Base-by-base conservation (phyloP, 768 basidiomycete genomes). In the Phaffia tasmanica region DNA sequence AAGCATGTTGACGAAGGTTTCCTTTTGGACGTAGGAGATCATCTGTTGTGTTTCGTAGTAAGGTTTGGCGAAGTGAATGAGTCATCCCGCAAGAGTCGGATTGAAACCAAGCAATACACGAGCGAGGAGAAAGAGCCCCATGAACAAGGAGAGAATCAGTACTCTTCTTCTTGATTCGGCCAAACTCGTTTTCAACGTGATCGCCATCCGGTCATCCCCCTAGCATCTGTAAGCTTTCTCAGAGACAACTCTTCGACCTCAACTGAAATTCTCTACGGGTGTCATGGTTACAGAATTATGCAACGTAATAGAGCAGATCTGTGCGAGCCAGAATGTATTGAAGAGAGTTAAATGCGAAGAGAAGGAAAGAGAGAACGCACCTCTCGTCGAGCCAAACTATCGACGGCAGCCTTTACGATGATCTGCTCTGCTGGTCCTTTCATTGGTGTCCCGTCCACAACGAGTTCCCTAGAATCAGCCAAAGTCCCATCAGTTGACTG, bases 371-470 rank as follows among this genome's bases (percentile, higher is more conserved):
- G 48, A n/a, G 19, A 14, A 73, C 78, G 30, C 73, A 88, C 91
- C 73, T 95, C 89, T 73, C 88, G 86, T 75, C 86, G 87, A 19
- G 82, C 78, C 63, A 99, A 81, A 32, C 90, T 94, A 78, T 95
- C 97, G 72, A 99, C 80, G 1, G 89, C 92, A 70, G 89, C 90
- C 57, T 93, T 85, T 71, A 98, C 83, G 62, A 80, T 80, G 71
- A 86, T 85, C 80, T 97, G 94, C 32, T 74, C 74, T 80, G 8
- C 79, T 76, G 1, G 87, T 85, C 48, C 81, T 79, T n/a, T 32
- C 56, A 60, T 63, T 27, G 78, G 75, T 72, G 84, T 79, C 18
- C 84, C 86, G 16, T 88, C 87, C 62, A 91, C 77, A 51, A 80
- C 76, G 27, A 91, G 81, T 42, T 79, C 73, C 70, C 89, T 80